Evolutionary conservation across 305 asterid genomes (phyloP), one percentile per base, ranked within the genome.

Genomic region (Ajuga reptans): DNA sequence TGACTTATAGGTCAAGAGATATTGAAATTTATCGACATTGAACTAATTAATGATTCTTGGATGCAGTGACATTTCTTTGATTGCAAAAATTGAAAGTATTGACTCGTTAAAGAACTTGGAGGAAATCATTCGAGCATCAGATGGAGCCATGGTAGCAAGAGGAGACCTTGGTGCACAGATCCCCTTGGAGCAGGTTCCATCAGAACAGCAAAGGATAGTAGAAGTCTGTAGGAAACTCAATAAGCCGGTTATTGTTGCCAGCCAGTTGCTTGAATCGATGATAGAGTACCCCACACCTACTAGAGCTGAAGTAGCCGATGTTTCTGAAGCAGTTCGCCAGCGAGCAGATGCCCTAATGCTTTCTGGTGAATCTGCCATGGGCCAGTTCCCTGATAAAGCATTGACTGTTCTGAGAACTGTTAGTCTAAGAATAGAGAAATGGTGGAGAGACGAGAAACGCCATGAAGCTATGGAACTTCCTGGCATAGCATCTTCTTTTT

Each of bases 321-420:
- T 94, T 66, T 94, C 99, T 49, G 99, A 94, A 85, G 98, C 97
- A 39, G 99, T 94, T 57, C 86, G 96, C 74, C 96, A 91, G 75
- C 85, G 90, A 58, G 80, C 98, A 45, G 99, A 94, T 57, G 99
- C 98, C 54, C 72, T 91, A 71, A 91, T 94, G 99, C 96, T 94
- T 18, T 94, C 99, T 12, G 99, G 99, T 57, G 99, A 94, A 80
- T 91, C 99, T 37, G 99, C 99, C 81, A 94, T 91, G 99, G 99
- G 99, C 16, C 98, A 86, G 81, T 91, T 55, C 76, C 99, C 98
- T 49, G 99, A 94, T 29, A 94, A 94, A 80, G 98, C 99, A 45
- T 78, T 91, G 87, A 81, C 88, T 34, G 99, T 94, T 50, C 71
- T 94, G 71, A 89, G 99, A 85, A 94, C 82, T 79, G 98, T 94